A percentile compares a stretch with the other conserved stretches of the same genome.
phyloP scores from a whole-genome alignment of 768 basidiomycete genomes.

The Lactarius psammicola region DNA sequence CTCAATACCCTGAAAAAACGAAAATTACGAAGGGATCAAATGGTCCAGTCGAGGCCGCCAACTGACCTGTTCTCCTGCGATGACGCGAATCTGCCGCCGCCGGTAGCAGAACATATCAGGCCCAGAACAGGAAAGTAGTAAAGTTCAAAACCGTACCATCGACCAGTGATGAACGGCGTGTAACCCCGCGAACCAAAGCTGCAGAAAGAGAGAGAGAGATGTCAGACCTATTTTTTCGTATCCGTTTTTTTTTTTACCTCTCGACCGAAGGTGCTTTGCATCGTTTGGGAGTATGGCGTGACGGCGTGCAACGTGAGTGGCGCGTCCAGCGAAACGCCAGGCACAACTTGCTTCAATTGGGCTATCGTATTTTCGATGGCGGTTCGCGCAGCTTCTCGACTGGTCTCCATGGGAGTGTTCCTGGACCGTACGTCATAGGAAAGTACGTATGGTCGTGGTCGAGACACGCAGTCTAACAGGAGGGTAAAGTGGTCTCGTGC shows the following conservation, averaged over 20 bases:
- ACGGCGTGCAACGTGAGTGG: constrained; percentile 75
- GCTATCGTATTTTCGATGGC: constrained; percentile 56
- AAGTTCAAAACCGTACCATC: constrained; percentile 52
- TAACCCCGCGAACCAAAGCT: constrained; percentile 85
- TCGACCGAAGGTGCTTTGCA: constrained; percentile 78
- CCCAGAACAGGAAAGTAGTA: constrained; percentile 8
- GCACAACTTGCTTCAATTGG: constrained; percentile 54
- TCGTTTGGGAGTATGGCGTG: constrained; percentile 72
- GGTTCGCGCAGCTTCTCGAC: constrained; percentile 53
- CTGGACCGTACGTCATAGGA: constrained; percentile 76
- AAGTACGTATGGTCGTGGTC: constrained; percentile 49
- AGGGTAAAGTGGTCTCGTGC: constrained; percentile 80
- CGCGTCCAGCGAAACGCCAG: constrained; percentile 49
- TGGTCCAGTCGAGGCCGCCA: background rate
- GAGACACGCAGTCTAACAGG: constrained; percentile 53
- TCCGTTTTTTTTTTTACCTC: constrained; percentile 48
- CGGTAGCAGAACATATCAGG: constrained; percentile 12
- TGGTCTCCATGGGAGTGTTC: constrained; percentile 83
- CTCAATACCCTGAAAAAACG: constrained; percentile 51
- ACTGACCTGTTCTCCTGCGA: constrained; percentile 78
- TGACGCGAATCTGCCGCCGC: constrained; percentile 63
- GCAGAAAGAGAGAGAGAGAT: constrained; percentile 1
- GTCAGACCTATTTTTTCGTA: background rate
- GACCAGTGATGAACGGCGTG: constrained; percentile 93
- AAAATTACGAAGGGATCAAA: background rate